Evolutionary conservation across 768 basidiomycete species (phyloP).

Genomic region (Russula griseocarnosa): DNA sequence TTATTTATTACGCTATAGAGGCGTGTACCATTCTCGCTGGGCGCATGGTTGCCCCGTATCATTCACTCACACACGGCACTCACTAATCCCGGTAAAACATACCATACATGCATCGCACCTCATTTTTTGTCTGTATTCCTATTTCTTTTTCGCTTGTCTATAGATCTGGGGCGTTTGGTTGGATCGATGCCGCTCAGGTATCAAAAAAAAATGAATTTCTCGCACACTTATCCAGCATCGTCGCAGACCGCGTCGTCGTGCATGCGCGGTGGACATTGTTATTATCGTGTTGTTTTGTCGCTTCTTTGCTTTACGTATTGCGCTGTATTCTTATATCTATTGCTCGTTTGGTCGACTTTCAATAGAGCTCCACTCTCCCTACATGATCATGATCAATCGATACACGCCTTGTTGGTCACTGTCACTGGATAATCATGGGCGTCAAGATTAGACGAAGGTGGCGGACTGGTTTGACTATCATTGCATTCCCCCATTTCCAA

Average conservation of each 20-base stretch:
- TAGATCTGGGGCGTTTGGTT: constrained; percentile 27
- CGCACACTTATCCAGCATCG: neutral
- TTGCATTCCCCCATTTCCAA: too few species aligned
- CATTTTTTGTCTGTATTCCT: constrained; percentile 24
- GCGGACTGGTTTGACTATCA: too few species aligned
- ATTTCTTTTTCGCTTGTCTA: constrained; percentile 17
- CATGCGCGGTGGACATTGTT: constrained; percentile 5
- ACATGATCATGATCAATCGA: constrained; percentile 15
- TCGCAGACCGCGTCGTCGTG: constrained; percentile 5
- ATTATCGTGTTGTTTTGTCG: constrained; percentile 14
- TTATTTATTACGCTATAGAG: constrained; percentile 20
- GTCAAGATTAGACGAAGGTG: too few species aligned
- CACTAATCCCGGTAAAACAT: constrained; percentile 24
- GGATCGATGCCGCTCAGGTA: constrained; percentile 11
- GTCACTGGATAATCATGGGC: neutral
- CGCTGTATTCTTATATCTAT: constrained; percentile 26
- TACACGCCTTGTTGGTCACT: neutral
- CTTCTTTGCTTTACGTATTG: constrained; percentile 10
- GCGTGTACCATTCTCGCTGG: constrained; percentile 14
- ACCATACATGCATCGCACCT: constrained; percentile 20
- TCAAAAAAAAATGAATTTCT: neutral
- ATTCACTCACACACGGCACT: constrained; percentile 15
- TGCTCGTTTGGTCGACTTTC: constrained; percentile 18
- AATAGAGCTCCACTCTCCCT: constrained; percentile 12
- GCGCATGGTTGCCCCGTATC: constrained; percentile 15